Base-by-base conservation (phyloP, 2,329 filamentous ascomycete species). In the Hymenoscyphus repandus region DNA sequence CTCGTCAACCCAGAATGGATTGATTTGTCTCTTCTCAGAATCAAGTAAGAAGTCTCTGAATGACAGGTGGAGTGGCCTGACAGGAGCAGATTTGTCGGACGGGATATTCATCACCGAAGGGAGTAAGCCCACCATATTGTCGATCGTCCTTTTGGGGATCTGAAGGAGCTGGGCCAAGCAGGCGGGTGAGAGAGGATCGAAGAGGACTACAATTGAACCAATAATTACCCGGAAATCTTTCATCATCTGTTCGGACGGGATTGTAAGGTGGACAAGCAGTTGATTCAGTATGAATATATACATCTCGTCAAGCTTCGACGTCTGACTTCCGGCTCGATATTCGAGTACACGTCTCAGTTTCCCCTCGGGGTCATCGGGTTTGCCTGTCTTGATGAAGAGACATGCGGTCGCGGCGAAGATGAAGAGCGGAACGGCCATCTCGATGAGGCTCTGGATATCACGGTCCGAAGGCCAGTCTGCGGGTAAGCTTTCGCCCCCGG, bases 41-140 rank as follows among this genome's bases (percentile, higher is more conserved):
- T 69, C 59, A 12, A 70, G 31, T 9, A 73, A 66, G 43, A 69
- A 73, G 49, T 72, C 68, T 2, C 65, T 62, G 40, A 73, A 72
- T 0, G 70, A 70, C 6, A 65, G 52, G 47, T 72, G 69, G 2
- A 67, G 58, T 0, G 67, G 50, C 13, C 58, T 59, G 4, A 72
- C 43, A 0, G 67, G 64, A 5, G 22, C 18, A 48, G 53, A 40
- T 9, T 47, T 1, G 9, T 58, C 39, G 3, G 46, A 44, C 2
- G 69, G 66, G 2, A 72, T 51, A 22, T 57, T 53, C 0, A 73
- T 43, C 3, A 72, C 63, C 0, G 69, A 68, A 50, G 70, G 66
- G 7, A 72, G 64, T 1, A 40, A 31, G 17, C 49, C 22, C 2
- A 49, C 31, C 40, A 20, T 32, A 34, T 34, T 13, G 12, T 12